Base-by-base conservation (phyloP, 169 alveolate genomes). In the Plasmodium gallinaceum region DNA sequence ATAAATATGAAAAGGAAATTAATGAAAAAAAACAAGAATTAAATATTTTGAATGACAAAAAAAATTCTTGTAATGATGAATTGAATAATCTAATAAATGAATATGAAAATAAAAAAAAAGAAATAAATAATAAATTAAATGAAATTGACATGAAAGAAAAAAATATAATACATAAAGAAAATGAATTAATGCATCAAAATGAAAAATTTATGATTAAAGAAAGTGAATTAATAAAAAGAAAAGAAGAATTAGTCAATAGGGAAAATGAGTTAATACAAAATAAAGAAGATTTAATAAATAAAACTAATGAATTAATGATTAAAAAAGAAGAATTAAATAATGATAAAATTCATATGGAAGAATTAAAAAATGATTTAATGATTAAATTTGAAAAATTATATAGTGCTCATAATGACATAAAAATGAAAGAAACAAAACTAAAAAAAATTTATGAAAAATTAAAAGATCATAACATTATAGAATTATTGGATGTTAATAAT, bases 401-500 rank as follows among this genome's bases (percentile, higher is more conserved):
- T 46, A 80, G 22, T 39, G 90, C 78, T n/a, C 90, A 80, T 20
- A 80, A 80, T 26, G 80, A 80, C 32, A 68, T 80, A 39, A 80
- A 80, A 80, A 69, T 80, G 2, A 80, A 80, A 51, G 90, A 80
- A 68, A 80, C 90, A 2, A 80, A 80, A 54, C 39, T 80, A 42
- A 80, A 68, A 80, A 80, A 48, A 22, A 80, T 80, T 7, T 80
- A 80, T 46, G 83, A 80, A 61, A 80, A 80, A 80, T 68, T 80
- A 66, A 80, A 80, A 80, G 70, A 68, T 18, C 78, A 68, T 37
- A 54, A 66, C 43, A 80, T 80, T 6, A 62, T 39, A 24, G 83
- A 80, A 39, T 69, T 80, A 12, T 61, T 80, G 42, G 90, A 80
- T 61, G 43, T 66, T 16, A 80, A 69, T 46, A 66, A 80, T 48